Percentiles rank a stretch among this genome's conserved stretches.
Evolutionary conservation across 164 flowering plant genomes (phyloP).

Genomic region (Nelumbo lutea): DNA sequence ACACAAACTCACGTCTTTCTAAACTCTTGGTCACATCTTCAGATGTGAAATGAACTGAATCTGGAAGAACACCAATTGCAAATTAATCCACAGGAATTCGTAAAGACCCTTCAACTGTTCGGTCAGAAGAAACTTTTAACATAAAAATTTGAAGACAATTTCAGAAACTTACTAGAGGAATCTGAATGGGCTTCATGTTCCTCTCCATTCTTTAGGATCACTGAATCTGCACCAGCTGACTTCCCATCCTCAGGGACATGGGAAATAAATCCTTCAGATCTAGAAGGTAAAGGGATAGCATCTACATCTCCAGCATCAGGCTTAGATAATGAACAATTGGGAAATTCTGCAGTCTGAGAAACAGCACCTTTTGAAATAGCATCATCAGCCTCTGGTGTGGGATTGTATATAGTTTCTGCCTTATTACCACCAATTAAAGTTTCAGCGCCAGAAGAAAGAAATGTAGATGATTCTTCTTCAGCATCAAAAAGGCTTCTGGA

Average conservation of each 20-base stretch:
- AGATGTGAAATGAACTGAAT: not conserved
- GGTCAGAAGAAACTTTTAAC: conserved; percentile 3
- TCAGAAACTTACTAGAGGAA: not conserved
- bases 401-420: not conserved
- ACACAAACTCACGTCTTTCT: not conserved
- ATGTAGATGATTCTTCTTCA: conserved; percentile 19
- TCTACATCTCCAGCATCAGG: not conserved
- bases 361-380: not conserved
- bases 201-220: not conserved
- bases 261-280: not conserved
- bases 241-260: conserved; percentile 1
- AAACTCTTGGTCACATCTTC: not conserved
- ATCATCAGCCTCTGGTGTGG: conserved; percentile 2
- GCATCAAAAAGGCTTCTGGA: conserved; percentile 22
- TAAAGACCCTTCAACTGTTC: conserved; percentile 1
- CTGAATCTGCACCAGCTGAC: not conserved
- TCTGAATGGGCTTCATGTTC: not conserved
- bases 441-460: conserved; percentile 7
- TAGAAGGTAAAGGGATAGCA: not conserved
- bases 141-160: not conserved
- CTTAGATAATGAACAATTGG: not conserved
- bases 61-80: not conserved
- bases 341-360: not conserved
- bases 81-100: not conserved
- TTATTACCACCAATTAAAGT: conserved; percentile 1